Evolutionary conservation across 2,329 filamentous ascomycete genomes (phyloP).

Genomic region (Fusarium citri): DNA sequence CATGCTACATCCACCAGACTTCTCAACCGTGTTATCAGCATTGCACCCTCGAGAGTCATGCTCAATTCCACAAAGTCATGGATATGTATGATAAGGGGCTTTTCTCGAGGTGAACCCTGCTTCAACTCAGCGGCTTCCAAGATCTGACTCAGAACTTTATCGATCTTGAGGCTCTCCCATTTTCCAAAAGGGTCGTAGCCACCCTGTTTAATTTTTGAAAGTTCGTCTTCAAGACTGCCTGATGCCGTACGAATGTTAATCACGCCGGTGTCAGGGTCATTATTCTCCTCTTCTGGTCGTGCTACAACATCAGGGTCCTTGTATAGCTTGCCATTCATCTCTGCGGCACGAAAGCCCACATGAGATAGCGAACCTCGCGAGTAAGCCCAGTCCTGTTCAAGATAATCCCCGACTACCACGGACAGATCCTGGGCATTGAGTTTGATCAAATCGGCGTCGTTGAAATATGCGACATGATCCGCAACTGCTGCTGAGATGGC

Average conservation of each 20-base stretch:
- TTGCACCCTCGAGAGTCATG: conserved; percentile 74
- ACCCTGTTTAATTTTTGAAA: conserved; percentile 57
- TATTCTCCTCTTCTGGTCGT: conserved; percentile 50
- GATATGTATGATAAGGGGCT: conserved; percentile 77
- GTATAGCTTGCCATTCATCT: conserved; percentile 65
- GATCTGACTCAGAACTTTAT: conserved; percentile 67
- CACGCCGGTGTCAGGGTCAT: conserved; percentile 50
- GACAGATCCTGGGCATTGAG: conserved; percentile 78
- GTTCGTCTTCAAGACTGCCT: conserved; percentile 56
- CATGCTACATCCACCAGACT: conserved; percentile 78
- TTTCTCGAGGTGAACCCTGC: conserved; percentile 49
- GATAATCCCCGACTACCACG: conserved; percentile 74
- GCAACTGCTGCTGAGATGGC: conserved; percentile 64
- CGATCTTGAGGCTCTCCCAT: conserved; percentile 73
- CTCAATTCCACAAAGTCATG: conserved; percentile 85
- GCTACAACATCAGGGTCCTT: conserved; percentile 57
- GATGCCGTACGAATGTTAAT: conserved; percentile 46
- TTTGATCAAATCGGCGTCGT: conserved; percentile 74
- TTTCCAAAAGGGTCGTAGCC: conserved; percentile 55
- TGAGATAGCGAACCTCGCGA: conserved; percentile 62
- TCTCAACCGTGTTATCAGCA: conserved; percentile 77
- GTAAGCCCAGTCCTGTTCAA: conserved; percentile 70
- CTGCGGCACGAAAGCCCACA: conserved; percentile 67
- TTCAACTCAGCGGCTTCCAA: conserved; percentile 59
- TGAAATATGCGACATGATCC: conserved; percentile 68